These are phyloP conservation scores for Phytophthora tentaculata DNA, from an alignment of 352 stramenopile species.

Conservation along the genomic window DNA sequence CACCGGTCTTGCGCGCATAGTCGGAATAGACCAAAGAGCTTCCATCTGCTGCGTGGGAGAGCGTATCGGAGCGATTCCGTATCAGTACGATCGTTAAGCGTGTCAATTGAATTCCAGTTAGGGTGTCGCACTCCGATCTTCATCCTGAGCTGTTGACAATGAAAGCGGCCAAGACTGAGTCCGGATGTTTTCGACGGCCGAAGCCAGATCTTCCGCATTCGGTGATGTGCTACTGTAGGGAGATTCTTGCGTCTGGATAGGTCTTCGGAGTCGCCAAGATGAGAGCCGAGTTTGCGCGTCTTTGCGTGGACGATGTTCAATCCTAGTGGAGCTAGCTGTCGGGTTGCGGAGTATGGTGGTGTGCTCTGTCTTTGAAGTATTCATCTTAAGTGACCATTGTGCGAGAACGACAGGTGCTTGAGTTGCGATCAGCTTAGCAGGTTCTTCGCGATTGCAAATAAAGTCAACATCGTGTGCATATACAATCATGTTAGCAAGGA, in stretches of 20 bases:
- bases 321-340: not conserved
- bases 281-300: conserved; percentile 14
- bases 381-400: conserved; percentile 16
- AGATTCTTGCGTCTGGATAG: no score
- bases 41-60: not conserved
- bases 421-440: not conserved
- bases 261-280: conserved; percentile 4
- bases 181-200: not conserved
- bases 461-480: not conserved
- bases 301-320: not conserved
- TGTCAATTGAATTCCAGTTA: not conserved
- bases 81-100: not conserved
- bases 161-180: no score
- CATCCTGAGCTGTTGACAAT: no score
- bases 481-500: conserved; percentile 4
- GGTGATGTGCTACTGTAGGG: conserved; percentile 1
- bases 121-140: no score
- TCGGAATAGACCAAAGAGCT: not conserved
- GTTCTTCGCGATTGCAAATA: no score
- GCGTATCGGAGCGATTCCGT: not conserved
- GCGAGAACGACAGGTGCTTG: not conserved
- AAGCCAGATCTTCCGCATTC: conserved; percentile 4
- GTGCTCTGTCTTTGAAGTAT: conserved; percentile 14
- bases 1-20: not conserved
- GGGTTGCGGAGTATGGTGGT: conserved; percentile 3